Conservation (phyloP, 495 filamentous ascomycete species). For the Amorphotheca resinae region DNA sequence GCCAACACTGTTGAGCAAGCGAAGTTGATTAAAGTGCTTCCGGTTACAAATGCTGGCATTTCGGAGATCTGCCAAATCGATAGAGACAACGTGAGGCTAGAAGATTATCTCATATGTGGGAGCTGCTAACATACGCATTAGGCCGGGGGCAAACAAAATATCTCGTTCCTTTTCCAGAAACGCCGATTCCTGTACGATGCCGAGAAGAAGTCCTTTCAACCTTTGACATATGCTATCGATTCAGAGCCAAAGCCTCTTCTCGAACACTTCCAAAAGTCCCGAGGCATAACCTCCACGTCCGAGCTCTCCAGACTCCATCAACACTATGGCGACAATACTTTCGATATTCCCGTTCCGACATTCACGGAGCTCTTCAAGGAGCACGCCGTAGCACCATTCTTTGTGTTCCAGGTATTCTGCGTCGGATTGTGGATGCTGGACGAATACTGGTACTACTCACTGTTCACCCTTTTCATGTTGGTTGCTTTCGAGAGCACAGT, state of each 20-base stretch:
- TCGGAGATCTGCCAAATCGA: conserved; percentile 77
- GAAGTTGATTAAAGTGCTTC: conserved; percentile 86
- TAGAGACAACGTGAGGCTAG: conserved; percentile 52
- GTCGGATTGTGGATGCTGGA: conserved; percentile 98
- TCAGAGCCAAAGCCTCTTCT: conserved; percentile 66
- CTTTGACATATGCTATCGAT: conserved; percentile 78
- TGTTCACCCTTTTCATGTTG: conserved; percentile 98
- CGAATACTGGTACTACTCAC: conserved; percentile 99
- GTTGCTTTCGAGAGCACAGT: conserved; percentile 97
- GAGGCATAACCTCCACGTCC: conserved; percentile 53
- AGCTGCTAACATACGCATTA: conserved; percentile 21
- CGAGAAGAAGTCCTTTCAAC: conserved; percentile 56
- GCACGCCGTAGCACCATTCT: conserved; percentile 97
- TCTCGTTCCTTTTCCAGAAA: conserved; percentile 96
- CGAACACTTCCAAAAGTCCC: conserved; percentile 61
- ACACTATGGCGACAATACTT: conserved; percentile 94
- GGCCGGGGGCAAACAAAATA: conserved; percentile 56
- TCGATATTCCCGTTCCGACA: conserved; percentile 92
- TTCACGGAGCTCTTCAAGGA: conserved; percentile 96
- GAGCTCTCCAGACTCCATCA: conserved; percentile 70
- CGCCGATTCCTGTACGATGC: conserved; percentile 81
- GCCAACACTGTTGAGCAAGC: conserved; percentile 64
- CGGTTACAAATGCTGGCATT: conserved; percentile 75
- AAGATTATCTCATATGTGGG: neutral
- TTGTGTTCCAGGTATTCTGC: conserved; percentile 98